Conservation (phyloP, 352 stramenopile species). For the Phytophthora capsici region DNA sequence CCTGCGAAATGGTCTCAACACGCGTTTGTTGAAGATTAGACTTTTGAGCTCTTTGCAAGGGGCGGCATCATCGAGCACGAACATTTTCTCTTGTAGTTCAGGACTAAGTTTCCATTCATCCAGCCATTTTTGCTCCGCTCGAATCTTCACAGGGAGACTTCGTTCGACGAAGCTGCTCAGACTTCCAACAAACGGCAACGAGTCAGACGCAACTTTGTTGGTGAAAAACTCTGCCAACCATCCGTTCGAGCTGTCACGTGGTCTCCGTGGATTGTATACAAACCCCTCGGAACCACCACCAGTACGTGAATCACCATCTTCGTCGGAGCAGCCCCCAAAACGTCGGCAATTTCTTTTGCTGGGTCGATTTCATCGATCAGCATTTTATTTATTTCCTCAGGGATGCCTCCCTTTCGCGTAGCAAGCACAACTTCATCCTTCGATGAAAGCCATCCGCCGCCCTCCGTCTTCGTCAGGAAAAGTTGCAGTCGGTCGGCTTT, state of each 20-base stretch:
- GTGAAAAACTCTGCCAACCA: slow-evolving; percentile 1
- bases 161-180: slow-evolving; percentile 2
- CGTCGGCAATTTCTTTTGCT: too few relatives aligned
- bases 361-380: too few relatives aligned
- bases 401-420: too few relatives aligned
- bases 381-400: too few relatives aligned
- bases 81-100: slow-evolving; percentile 18
- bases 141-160: slow-evolving; percentile 28
- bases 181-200: too few relatives aligned
- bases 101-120: slow-evolving; percentile 11
- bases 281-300: neutral
- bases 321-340: too few relatives aligned
- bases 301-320: too few relatives aligned
- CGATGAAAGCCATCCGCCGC: neutral
- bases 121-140: slow-evolving; percentile 5
- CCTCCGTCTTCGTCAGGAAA: neutral
- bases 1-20: neutral
- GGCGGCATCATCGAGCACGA: slow-evolving; percentile 4
- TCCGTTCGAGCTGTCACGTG: slow-evolving; percentile 3
- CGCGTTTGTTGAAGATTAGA: slow-evolving; percentile 5
- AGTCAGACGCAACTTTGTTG: slow-evolving; percentile 5
- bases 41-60: slow-evolving; percentile 15
- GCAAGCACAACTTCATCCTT: too few relatives aligned
- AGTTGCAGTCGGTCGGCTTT: neutral
- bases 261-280: neutral